Evolutionary conservation across 257 asterid genomes (phyloP).

Genomic region (Ophiorrhiza pumila): DNA sequence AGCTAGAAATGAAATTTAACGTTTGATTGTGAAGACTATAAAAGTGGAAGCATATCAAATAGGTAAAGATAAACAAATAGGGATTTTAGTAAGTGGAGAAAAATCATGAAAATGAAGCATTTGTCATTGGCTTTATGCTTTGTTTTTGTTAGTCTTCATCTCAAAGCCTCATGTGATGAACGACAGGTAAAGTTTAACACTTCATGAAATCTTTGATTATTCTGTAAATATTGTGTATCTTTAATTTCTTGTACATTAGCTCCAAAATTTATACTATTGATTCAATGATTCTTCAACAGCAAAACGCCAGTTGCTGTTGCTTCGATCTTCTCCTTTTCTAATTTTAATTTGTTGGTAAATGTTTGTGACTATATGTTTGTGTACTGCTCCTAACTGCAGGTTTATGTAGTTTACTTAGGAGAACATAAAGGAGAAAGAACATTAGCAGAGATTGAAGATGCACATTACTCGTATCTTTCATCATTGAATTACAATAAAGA

Average conservation of each 20-base stretch:
- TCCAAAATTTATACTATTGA: no score
- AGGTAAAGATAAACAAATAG: not conserved
- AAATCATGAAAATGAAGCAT: not conserved
- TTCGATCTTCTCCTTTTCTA: no score
- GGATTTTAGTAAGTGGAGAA: not conserved
- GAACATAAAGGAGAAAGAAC: conserved; percentile 33
- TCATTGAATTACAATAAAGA: conserved; percentile 29
- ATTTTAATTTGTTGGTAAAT: no score
- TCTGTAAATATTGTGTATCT: no score
- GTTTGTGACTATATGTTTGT: no score
- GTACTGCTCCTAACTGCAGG: no score
- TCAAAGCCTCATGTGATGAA: not conserved
- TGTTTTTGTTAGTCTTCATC: not conserved
- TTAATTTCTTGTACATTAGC: no score
- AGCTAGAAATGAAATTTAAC: no score
- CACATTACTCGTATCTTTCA: conserved; percentile 30
- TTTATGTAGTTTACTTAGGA: conserved; percentile 41
- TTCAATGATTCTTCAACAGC: no score
- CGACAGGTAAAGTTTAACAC: not conserved
- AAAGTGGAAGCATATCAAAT: no score
- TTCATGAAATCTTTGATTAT: not conserved
- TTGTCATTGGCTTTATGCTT: not conserved
- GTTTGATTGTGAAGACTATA: no score
- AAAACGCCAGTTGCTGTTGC: no score
- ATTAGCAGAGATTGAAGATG: conserved; percentile 30